Base-by-base conservation (phyloP, 2,329 filamentous ascomycete genomes). In the Fusarium hainanense region DNA sequence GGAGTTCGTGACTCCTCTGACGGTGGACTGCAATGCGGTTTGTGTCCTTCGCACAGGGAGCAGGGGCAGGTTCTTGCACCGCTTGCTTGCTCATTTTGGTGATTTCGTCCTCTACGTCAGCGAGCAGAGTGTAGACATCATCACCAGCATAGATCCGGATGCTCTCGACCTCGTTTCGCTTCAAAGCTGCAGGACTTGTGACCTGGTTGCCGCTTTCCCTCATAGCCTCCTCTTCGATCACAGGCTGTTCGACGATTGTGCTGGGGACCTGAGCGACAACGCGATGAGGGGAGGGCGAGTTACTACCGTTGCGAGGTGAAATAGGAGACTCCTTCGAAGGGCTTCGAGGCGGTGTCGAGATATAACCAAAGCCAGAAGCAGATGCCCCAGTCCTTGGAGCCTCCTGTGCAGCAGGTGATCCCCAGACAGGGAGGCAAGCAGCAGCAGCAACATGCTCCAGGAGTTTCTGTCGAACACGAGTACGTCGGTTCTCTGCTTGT, bases 371-470 rank as follows among this genome's bases (percentile, higher is more conserved):
- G 20, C 75, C 77, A 25, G 81, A 76, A 57, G 80, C 71, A 37
- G 80, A 78, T 6, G 57, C 43, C 14, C 82, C 75, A 23, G 80
- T 81, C 75, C 82, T 80, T 50, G 78, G 80, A 48, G 78, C 80
- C 67, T 84, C 82, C 63, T 77, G 80, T 11, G 77, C 69, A 18
- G 79, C 70, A 21, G 77, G 71, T 43, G 72, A 61, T 54, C 71
- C 65, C 32, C 49, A 52, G 14, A 69, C 40, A 21, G 81, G 78
- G 14, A 91, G 82, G 9, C 87, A 87, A 54, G 88, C 82, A 4
- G 92, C 90, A 18, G 91, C 92, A 48, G 92, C 92, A 54, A 94
- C 89, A 75, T 95, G 92, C 79, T 95, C 92, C 6, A 95, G 85
- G 14, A 95, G 83, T 83, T 94, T 95, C 77, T 94, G 92, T 40